These are phyloP conservation scores for Starmerella floricola DNA, from an alignment of 805 yeast genomes.

Conservation along the genomic window DNA sequence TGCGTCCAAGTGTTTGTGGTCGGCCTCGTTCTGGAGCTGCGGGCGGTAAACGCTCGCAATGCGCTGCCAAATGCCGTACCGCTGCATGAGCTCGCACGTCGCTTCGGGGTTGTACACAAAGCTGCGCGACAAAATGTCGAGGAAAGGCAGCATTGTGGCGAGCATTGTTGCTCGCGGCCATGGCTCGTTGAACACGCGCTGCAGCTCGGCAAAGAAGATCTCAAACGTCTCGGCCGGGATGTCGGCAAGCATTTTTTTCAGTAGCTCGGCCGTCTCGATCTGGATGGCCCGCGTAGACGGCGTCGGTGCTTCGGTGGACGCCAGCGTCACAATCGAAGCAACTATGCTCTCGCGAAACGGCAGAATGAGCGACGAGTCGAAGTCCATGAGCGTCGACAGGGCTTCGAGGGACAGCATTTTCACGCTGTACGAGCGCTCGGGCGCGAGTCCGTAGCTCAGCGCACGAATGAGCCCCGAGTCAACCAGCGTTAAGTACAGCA, in stretches of 20 bases:
- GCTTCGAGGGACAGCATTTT: constrained; percentile 64
- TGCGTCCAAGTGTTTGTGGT: background rate
- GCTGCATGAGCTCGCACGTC: background rate
- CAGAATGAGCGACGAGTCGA: constrained; percentile 3
- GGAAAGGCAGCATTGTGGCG: background rate
- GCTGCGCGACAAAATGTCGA: constrained; percentile 6
- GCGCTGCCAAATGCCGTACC: constrained; percentile 3
- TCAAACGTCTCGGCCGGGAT: background rate
- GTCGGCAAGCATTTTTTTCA: constrained; percentile 4
- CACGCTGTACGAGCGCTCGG: constrained; percentile 32
- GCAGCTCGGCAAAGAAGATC: background rate
- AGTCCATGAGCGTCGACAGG: constrained; percentile 5
- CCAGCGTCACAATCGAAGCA: background rate
- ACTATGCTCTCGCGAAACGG: background rate
- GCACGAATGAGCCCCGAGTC: constrained; percentile 57
- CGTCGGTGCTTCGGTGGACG: background rate
- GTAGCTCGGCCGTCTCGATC: constrained; percentile 7
- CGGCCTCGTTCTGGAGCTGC: background rate
- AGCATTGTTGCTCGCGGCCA: background rate
- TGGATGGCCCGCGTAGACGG: constrained; percentile 2
- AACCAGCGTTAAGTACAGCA: constrained; percentile 52
- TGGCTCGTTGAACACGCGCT: background rate
- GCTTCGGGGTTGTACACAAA: background rate
- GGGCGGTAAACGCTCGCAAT: background rate
- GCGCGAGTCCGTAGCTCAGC: constrained; percentile 58